Evolutionary conservation across 2,329 filamentous ascomycete species (phyloP).

Genomic region (Fusarium sulawesiense): DNA sequence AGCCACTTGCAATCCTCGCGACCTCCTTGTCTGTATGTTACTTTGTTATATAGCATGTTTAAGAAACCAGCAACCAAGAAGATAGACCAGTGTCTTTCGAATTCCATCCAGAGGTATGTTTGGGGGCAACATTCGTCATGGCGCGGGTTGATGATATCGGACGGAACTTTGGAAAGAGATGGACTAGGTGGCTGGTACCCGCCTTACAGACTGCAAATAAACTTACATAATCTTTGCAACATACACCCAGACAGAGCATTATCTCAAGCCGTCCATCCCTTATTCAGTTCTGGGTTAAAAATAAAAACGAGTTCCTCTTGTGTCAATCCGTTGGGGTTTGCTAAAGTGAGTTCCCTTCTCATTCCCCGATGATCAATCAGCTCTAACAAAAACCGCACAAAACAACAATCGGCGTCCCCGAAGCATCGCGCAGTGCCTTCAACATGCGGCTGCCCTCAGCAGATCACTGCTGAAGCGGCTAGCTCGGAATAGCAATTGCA

Average conservation of each 20-base stretch:
- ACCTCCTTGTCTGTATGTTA: neutral
- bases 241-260: neutral
- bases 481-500: no score
- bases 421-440: neutral
- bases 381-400: neutral
- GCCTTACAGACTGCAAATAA: neutral
- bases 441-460: neutral
- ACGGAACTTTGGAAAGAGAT: neutral
- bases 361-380: neutral
- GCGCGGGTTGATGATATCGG: neutral
- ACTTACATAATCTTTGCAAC: neutral
- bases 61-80: neutral
- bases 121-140: neutral
- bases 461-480: neutral
- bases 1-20: neutral
- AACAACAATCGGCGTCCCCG: neutral
- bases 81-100: neutral
- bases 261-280: neutral
- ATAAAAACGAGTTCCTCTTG: neutral
- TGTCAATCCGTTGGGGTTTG: neutral
- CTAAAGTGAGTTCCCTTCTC: neutral
- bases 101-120: neutral
- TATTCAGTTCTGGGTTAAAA: neutral
- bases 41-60: neutral
- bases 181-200: no score